Base-by-base conservation (phyloP, 2,329 filamentous ascomycete genomes). In the Incumbomyces delicatus region DNA sequence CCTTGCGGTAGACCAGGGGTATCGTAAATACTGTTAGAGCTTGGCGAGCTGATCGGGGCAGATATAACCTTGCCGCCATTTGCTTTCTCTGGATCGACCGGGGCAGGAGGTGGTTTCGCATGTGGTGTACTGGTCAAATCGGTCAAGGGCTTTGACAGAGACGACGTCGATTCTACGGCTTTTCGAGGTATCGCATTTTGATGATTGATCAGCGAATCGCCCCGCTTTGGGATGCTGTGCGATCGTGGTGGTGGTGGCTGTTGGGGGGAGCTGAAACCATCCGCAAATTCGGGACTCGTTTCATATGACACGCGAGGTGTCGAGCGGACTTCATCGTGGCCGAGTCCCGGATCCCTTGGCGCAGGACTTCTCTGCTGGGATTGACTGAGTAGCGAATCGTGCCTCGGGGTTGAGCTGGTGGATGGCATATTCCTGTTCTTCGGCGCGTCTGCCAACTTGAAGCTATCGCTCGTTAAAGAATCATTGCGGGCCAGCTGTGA, bases 391-490 rank as follows among this genome's bases (percentile, higher is more conserved):
- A 46, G 27, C 11, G 31, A 7, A 11, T 55, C 51, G 12, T 47
- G 47, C 29, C 40, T 48, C 27, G 53, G 53, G 36, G 50, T 53
- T 10, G 52, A 48, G 35, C 30, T 35, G 50, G 46, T 14, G 63
- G 53, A 38, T 60, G 60, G 34, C 66, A 74, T 57, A 76, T 77
- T 30, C 60, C 72, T 76, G 58, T 72, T 76, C 63, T 81, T 84
- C 0, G 87, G 86, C 1, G 84, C 85, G 41, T 94, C 87, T 59
- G 90, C 86, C 36, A 92, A 66, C 64, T 83, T 87, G 66, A 89
- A 89, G 22, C 80, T 79, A 11, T 85, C 81, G 41, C 53, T 52
- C 36, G 35, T 42, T 31, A 47, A 44, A 3, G 37, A 38, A 18
- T 56, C 54, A 36, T 48, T 54, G 20, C 41, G 29, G 38, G 44